These are phyloP conservation scores for Vaccinium vitisidaea DNA, from an alignment of 148 eudicot genomes.

Conservation along the genomic window DNA sequence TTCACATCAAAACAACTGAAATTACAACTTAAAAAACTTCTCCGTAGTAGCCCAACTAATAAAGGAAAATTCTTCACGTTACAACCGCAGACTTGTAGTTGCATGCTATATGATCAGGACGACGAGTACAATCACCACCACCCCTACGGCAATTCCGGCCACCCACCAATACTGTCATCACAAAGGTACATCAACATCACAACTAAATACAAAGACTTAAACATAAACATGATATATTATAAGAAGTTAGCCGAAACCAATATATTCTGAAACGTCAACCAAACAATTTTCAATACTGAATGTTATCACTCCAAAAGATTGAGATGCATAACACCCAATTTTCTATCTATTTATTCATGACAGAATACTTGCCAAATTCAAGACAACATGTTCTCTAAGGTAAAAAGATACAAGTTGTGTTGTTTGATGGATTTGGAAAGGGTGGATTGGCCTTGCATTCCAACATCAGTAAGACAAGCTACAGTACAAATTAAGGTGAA, in stretches of 20 bases:
- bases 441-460: too few species aligned
- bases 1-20: neutral
- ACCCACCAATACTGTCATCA: constrained; percentile 63
- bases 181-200: neutral
- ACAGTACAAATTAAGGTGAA: too few species aligned
- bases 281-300: neutral
- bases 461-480: too few species aligned
- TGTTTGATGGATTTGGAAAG: too few species aligned
- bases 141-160: constrained; percentile 44
- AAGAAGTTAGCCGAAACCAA: neutral
- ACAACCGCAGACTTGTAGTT: constrained; percentile 18
- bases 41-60: too few species aligned
- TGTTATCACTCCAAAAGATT: neutral
- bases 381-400: neutral
- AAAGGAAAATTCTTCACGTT: too few species aligned
- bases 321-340: neutral
- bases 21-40: too few species aligned
- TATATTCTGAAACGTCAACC: constrained; percentile 6
- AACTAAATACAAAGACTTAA: neutral
- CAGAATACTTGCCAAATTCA: neutral
- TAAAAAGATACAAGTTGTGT: neutral
- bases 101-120: constrained; percentile 41
- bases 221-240: neutral
- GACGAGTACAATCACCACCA: constrained; percentile 41
- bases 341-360: neutral